Evolutionary conservation across 371 early-diverging fungal genomes (phyloP), one percentile per base, ranked within the genome.

Genomic region (Syncephalastrum sp.): DNA sequence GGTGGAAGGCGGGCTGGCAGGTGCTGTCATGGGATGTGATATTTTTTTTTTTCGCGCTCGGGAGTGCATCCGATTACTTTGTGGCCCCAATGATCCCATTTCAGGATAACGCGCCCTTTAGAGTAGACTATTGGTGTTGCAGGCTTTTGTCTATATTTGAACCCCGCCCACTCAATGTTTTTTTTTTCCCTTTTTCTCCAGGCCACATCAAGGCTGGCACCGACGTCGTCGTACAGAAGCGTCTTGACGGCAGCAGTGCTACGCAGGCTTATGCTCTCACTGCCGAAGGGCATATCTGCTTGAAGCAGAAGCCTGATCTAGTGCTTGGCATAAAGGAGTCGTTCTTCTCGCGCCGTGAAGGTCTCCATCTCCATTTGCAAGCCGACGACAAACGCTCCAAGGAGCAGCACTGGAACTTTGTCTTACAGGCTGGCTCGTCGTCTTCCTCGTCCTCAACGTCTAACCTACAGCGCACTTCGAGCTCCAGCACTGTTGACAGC

Each of bases 281-380:
- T 17, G 45, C 66, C 14, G 63, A 77, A 47, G 78, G 78, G 8
- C 75, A 77, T 50, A 72, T 77, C 47, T 79, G 74, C 53, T 46
- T 82, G 24, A 64, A 65, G 52, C 59, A 65, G 45, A 60, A 77
- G 16, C 67, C 71, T 10, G 62, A 68, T 42, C 59, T 83, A 19
- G 76, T 83, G 13, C 68, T 83, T 19, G 84, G 82, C 49, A 75
- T 81, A 47, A 77, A 77, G 48, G 78, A 77, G 48, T 70, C 75
- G 3, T 74, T 74, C 64, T 77, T 77, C 54, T 58, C 72, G 17
- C 70, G 75, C 24, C 70, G 73, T 51, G 78, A 77, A 52, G 78
- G 78, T 12, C 61, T 72, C 29, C 78, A 72, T 60, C 75, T 77
- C 24, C 75, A 77, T 54, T 66, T 77, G 21, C 77, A 77, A 50